Evolutionary conservation across 179 eudicot genomes (phyloP).

Genomic region (Beta lomatogona): DNA sequence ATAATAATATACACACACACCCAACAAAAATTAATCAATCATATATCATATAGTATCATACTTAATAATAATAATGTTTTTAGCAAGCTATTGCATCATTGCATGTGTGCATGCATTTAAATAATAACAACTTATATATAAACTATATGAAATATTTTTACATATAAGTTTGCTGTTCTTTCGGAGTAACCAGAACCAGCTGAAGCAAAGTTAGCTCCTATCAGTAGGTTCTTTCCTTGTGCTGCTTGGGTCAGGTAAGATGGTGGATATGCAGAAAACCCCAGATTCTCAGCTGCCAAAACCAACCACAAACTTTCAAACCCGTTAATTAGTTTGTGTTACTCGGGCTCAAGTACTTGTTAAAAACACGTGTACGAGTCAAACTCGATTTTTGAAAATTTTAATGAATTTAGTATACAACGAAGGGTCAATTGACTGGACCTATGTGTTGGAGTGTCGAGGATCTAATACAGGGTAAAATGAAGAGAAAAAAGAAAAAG

Average conservation of each 20-base stretch:
- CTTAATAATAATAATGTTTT: background rate
- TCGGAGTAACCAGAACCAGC: conserved; percentile 49
- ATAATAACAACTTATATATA: too few relatives aligned
- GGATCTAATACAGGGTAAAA: too few relatives aligned
- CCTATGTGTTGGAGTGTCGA: too few relatives aligned
- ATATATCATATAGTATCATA: too few relatives aligned
- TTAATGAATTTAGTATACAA: too few relatives aligned
- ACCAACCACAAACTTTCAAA: background rate
- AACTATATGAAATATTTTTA: conserved; percentile 25
- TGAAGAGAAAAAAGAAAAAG: too few relatives aligned
- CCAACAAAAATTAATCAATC: background rate
- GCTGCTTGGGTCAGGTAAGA: conserved; percentile 17
- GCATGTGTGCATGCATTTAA: background rate
- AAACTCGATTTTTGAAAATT: too few relatives aligned
- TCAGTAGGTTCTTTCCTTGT: conserved; percentile 5
- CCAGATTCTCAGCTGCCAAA: conserved; percentile 20
- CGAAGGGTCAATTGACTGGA: too few relatives aligned
- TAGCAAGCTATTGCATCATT: background rate
- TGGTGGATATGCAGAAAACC: conserved; percentile 4
- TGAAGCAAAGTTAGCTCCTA: conserved; percentile 48
- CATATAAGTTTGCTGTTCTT: conserved; percentile 43
- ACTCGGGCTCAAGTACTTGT: background rate
- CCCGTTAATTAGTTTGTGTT: conserved; percentile 12
- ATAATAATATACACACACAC: background rate
- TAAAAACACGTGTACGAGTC: too few relatives aligned